Conservation (phyloP, 2,329 filamentous ascomycete genomes). For the Aspergillus sclerotialis region DNA sequence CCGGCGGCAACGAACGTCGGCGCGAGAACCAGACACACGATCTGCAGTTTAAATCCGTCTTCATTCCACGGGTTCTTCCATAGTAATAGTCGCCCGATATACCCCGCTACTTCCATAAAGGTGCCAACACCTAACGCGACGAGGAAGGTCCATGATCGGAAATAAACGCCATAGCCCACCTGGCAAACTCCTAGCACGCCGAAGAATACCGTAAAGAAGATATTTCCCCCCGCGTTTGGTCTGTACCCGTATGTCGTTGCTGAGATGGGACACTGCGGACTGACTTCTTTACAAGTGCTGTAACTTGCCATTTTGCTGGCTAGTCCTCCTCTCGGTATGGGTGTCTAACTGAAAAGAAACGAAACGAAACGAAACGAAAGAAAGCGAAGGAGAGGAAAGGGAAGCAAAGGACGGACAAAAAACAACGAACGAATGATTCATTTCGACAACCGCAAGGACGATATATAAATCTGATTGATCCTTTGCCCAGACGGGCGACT, state of each 20-base stretch:
- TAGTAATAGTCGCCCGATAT: slow-evolving; percentile 49
- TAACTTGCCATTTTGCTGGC: no score
- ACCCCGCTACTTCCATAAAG: slow-evolving; percentile 49
- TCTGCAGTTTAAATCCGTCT: slow-evolving; percentile 46
- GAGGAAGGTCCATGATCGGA: slow-evolving; percentile 51
- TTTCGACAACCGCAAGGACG: background rate
- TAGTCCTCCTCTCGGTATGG: no score
- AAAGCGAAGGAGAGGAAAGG: slow-evolving; percentile 2
- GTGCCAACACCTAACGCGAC: slow-evolving; percentile 43
- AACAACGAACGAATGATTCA: background rate
- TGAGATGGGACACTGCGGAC: slow-evolving; percentile 37
- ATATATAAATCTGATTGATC: no score
- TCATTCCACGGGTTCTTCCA: slow-evolving; percentile 46
- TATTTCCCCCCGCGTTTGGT: slow-evolving; percentile 45
- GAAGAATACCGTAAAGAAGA: slow-evolving; percentile 48
- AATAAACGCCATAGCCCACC: slow-evolving; percentile 42
- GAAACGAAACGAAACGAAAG: background rate
- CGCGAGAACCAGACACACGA: slow-evolving; percentile 50
- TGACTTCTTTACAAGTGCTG: slow-evolving; percentile 30
- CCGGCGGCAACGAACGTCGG: slow-evolving; percentile 50
- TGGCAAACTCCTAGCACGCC: slow-evolving; percentile 43
- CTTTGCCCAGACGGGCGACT: no score
- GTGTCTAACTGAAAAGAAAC: no score
- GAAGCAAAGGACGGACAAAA: background rate
- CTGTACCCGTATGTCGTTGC: slow-evolving; percentile 49